Percentiles rank a stretch among this genome's conserved stretches.
phyloP scores from a whole-genome alignment of 2,329 filamentous ascomycete genomes.

The Phoma herbarum region DNA sequence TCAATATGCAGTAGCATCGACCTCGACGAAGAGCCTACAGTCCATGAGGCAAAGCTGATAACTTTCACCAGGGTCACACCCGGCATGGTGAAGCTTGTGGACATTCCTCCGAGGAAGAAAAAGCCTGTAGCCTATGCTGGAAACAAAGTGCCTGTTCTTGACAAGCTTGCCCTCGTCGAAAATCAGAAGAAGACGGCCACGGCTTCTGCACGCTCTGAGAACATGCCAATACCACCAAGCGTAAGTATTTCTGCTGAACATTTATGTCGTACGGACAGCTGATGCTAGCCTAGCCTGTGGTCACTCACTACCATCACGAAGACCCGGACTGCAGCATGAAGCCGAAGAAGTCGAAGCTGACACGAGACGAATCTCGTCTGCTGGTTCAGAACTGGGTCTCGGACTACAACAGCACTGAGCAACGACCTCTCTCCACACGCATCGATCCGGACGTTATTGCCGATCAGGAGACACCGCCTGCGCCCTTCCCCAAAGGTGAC shows the following conservation, averaged over 20 bases:
- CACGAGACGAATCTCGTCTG: slow-evolving; percentile 22
- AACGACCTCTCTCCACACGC: slow-evolving; percentile 29
- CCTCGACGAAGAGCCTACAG: slow-evolving; percentile 31
- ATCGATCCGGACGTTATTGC: slow-evolving; percentile 31
- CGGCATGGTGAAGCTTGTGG: slow-evolving; percentile 33
- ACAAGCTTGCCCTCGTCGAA: not conserved
- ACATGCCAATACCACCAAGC: slow-evolving; percentile 2
- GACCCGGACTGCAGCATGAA: slow-evolving; percentile 7
- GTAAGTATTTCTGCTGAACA: not conserved
- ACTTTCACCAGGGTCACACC: slow-evolving; percentile 24
- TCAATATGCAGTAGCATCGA: slow-evolving; percentile 31
- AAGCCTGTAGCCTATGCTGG: not conserved
- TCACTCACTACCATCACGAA: slow-evolving; percentile 6
- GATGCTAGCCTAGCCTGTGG: slow-evolving; percentile 2
- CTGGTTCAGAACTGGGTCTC: slow-evolving; percentile 32
- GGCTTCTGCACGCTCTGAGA: slow-evolving; percentile 1
- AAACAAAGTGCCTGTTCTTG: not conserved
- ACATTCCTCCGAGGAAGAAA: slow-evolving; percentile 29
- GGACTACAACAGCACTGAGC: slow-evolving; percentile 24
- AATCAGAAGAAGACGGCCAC: not conserved
- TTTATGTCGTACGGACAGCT: not conserved
- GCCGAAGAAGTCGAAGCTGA: slow-evolving; percentile 22
- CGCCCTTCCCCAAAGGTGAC: slow-evolving; percentile 30
- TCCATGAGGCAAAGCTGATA: slow-evolving; percentile 25
- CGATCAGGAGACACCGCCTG: slow-evolving; percentile 32